These are phyloP conservation scores for Seiridium unicorne DNA, from an alignment of 2,329 filamentous ascomycete species.

Conservation along the genomic window DNA sequence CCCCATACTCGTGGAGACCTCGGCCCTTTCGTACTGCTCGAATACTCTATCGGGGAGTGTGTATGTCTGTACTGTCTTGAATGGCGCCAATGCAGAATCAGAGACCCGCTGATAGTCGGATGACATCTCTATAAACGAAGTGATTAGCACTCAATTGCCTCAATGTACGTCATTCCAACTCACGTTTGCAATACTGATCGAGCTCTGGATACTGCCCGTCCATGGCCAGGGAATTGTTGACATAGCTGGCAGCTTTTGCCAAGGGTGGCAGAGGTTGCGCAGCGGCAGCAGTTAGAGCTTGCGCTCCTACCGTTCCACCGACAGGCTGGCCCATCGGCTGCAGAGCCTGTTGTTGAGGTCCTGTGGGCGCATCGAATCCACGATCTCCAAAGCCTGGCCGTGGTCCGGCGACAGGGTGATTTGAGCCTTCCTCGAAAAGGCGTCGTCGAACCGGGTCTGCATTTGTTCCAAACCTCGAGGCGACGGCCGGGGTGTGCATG, in stretches of 20 bases:
- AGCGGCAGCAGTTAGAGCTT: slow-evolving; percentile 21
- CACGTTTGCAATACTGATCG: slow-evolving; percentile 85
- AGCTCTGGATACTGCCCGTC: slow-evolving; percentile 86
- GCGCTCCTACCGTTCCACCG: slow-evolving; percentile 13
- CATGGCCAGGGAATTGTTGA: slow-evolving; percentile 74
- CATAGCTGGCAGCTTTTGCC: slow-evolving; percentile 75
- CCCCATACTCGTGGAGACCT: slow-evolving; percentile 90
- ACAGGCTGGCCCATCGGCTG: background rate
- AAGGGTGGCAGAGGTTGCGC: slow-evolving; percentile 49
- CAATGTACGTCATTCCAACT: slow-evolving; percentile 35
- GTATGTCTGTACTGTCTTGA: slow-evolving; percentile 83
- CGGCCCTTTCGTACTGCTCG: slow-evolving; percentile 84
- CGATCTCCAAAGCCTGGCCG: slow-evolving; percentile 9
- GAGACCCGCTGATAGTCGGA: slow-evolving; percentile 84
- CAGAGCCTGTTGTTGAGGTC: background rate
- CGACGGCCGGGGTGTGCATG: slow-evolving; percentile 68
- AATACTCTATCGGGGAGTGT: slow-evolving; percentile 90
- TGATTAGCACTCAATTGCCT: slow-evolving; percentile 22
- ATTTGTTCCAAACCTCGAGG: slow-evolving; percentile 43
- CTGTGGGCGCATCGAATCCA: slow-evolving; percentile 14
- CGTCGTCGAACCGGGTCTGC: slow-evolving; percentile 49
- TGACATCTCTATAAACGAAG: slow-evolving; percentile 65
- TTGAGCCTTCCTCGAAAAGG: slow-evolving; percentile 39
- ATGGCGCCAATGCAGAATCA: slow-evolving; percentile 78
- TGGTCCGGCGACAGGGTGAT: slow-evolving; percentile 14